Evolutionary conservation across 352 stramenopile genomes (phyloP).

Genomic region (Peronosclerospora sorghi): DNA sequence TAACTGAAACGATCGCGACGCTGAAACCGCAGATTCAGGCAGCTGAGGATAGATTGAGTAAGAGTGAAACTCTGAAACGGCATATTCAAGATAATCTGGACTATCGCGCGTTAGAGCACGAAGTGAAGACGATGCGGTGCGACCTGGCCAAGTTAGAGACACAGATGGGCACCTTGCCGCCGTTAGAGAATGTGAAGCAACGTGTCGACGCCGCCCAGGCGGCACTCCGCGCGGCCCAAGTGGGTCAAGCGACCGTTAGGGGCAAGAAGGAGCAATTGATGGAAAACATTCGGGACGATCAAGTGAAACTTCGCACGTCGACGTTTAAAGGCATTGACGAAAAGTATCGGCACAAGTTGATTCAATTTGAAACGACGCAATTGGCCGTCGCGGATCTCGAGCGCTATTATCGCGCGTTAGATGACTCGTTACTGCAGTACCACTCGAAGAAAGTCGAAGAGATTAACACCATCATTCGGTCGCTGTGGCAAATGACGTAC

Average conservation of each 20-base stretch:
- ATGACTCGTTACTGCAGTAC: conserved; percentile 94
- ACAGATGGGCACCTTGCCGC: conserved; percentile 36
- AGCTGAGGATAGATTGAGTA: conserved; percentile 23
- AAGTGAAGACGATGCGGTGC: conserved; percentile 34
- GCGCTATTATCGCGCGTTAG: conserved; percentile 92
- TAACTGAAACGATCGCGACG: conserved; percentile 27
- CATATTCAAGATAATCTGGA: conserved; percentile 75
- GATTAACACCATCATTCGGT: conserved; percentile 98
- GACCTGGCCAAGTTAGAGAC: conserved; percentile 34
- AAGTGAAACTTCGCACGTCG: conserved; percentile 35
- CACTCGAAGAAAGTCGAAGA: conserved; percentile 98
- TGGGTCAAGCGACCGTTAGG: conserved; percentile 26
- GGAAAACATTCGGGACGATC: conserved; percentile 46
- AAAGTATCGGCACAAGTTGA: conserved; percentile 88
- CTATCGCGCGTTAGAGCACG: conserved; percentile 39
- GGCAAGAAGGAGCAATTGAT: conserved; percentile 49
- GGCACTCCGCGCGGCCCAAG: conserved; percentile 17
- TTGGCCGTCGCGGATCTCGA: conserved; percentile 95
- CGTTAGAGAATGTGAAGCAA: conserved; percentile 36
- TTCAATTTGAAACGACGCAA: conserved; percentile 92
- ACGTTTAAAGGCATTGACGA: conserved; percentile 92
- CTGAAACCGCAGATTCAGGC: conserved; percentile 38
- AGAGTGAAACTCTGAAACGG: conserved; percentile 52
- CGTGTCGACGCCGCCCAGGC: conserved; percentile 25
- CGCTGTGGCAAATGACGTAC: conserved; percentile 98